Evolutionary conservation across 2,329 filamentous ascomycete genomes (phyloP).

Genomic region (Penicillium sp.): DNA sequence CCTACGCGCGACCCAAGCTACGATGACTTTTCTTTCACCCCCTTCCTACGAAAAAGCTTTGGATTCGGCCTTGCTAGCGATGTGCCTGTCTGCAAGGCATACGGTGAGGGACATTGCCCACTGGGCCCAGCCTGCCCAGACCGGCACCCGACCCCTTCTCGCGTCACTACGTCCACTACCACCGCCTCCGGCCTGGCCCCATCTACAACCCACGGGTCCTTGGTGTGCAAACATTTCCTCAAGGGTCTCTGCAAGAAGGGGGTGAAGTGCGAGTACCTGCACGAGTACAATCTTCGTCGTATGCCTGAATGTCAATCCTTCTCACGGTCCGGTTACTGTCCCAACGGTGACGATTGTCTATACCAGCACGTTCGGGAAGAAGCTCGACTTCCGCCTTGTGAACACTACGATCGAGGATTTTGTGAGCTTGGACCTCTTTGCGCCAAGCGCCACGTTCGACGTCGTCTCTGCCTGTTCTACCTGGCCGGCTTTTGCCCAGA

Average conservation of each 20-base stretch:
- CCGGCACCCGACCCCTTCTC: constrained; percentile 63
- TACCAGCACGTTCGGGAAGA: constrained; percentile 88
- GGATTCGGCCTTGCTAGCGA: constrained; percentile 79
- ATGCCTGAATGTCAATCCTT: constrained; percentile 99
- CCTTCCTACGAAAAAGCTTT: constrained; percentile 80
- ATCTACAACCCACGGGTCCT: constrained; percentile 49
- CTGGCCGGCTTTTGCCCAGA: constrained; percentile 94
- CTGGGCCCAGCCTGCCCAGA: constrained; percentile 82
- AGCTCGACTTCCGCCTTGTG: constrained; percentile 75
- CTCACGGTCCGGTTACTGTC: constrained; percentile 88
- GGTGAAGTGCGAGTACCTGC: constrained; percentile 92
- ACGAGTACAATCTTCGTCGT: constrained; percentile 96
- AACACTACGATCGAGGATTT: constrained; percentile 92
- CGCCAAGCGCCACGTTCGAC: constrained; percentile 83
- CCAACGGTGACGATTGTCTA: constrained; percentile 93
- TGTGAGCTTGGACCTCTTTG: constrained; percentile 87
- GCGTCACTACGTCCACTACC: constrained; percentile 45
- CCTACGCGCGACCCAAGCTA: constrained; percentile 38
- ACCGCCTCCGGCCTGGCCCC: constrained; percentile 43
- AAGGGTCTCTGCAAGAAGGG: constrained; percentile 97
- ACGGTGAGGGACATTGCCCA: constrained; percentile 81
- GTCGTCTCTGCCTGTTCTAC: constrained; percentile 79
- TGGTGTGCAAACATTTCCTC: constrained; percentile 99
- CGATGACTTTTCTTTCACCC: constrained; percentile 79
- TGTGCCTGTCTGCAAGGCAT: constrained; percentile 81